Percentiles rank a stretch among this genome's conserved stretches.
These are phyloP conservation scores for Haplographium delicatum DNA, from an alignment of 495 filamentous ascomycete species.

Conservation along the genomic window DNA sequence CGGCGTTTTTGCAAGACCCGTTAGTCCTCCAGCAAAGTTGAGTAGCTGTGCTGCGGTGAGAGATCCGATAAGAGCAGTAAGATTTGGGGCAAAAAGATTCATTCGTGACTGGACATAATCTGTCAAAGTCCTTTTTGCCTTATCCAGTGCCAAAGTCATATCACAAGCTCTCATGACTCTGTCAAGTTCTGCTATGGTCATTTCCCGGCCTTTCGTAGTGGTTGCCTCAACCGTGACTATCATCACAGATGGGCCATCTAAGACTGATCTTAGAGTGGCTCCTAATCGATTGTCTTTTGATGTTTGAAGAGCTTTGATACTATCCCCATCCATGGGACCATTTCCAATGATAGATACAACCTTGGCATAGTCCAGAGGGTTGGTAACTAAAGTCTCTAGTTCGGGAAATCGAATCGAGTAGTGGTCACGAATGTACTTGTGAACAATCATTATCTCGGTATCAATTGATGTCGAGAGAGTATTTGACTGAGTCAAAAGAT, in stretches of 20 bases:
- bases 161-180: slow-evolving; percentile 74
- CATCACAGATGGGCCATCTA: slow-evolving; percentile 89
- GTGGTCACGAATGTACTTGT: slow-evolving; percentile 93
- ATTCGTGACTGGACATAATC: slow-evolving; percentile 97
- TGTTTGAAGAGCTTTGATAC: slow-evolving; percentile 66
- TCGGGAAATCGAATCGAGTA: slow-evolving; percentile 93
- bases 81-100: slow-evolving; percentile 90
- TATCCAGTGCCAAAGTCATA: slow-evolving; percentile 80
- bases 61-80: slow-evolving; percentile 88
- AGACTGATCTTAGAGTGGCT: slow-evolving; percentile 65
- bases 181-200: slow-evolving; percentile 70
- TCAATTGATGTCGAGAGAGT: slow-evolving; percentile 84
- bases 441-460: slow-evolving; percentile 84
- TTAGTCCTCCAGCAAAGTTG: slow-evolving; percentile 85
- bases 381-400: slow-evolving; percentile 89
- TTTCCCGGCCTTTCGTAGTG: slow-evolving; percentile 72
- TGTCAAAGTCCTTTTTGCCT: slow-evolving; percentile 80
- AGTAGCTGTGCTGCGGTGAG: slow-evolving; percentile 95
- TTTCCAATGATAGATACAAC: slow-evolving; percentile 91
- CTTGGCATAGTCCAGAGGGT: slow-evolving; percentile 92
- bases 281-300: slow-evolving; percentile 73
- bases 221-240: slow-evolving; percentile 94
- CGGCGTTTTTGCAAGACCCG: slow-evolving; percentile 83
- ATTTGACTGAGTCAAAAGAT: slow-evolving; percentile 76
- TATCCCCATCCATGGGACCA: slow-evolving; percentile 79